Percentiles rank a stretch among this genome's conserved stretches.
These are phyloP conservation scores for Chloris gayana DNA, from an alignment of 176 grass and related monocot genomes.

Conservation along the genomic window DNA sequence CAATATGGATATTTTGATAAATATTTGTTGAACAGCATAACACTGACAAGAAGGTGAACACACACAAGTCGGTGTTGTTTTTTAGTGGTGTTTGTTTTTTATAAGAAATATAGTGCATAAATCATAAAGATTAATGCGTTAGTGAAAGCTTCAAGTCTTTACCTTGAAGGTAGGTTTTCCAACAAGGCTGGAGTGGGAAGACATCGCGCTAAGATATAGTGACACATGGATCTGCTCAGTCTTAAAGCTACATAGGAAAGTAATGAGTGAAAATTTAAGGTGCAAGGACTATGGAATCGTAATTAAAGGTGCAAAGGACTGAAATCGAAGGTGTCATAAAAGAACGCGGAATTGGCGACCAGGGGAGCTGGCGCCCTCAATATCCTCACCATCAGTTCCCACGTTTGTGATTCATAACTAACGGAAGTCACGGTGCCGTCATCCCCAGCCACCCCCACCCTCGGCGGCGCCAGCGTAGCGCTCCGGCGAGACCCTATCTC, in stretches of 20 bases:
- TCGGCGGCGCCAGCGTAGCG: too few relatives aligned
- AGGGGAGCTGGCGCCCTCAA: too few relatives aligned
- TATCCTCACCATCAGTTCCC: too few relatives aligned
- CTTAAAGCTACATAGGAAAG: conserved; percentile 68
- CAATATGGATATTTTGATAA: background rate
- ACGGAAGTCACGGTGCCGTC: too few relatives aligned
- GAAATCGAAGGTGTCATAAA: conserved; percentile 1
- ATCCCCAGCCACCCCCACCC: too few relatives aligned
- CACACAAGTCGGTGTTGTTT: background rate
- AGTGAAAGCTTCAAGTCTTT: background rate
- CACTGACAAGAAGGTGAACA: background rate
- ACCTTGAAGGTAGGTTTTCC: conserved; percentile 76
- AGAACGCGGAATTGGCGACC: too few relatives aligned
- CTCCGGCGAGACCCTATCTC: too few relatives aligned
- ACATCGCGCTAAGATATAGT: conserved; percentile 81
- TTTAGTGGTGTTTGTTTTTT: conserved; percentile 1
- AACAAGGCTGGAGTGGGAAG: conserved; percentile 64
- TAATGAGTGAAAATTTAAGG: conserved; percentile 18
- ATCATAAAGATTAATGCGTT: background rate
- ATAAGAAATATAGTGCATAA: background rate
- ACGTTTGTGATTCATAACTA: too few relatives aligned
- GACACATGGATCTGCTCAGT: conserved; percentile 83
- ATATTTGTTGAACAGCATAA: background rate
- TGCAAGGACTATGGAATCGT: background rate
- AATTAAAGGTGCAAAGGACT: background rate